These are phyloP conservation scores for Groenewaldozyma salmanticensis DNA, from an alignment of 805 yeast species.

Conservation along the genomic window DNA sequence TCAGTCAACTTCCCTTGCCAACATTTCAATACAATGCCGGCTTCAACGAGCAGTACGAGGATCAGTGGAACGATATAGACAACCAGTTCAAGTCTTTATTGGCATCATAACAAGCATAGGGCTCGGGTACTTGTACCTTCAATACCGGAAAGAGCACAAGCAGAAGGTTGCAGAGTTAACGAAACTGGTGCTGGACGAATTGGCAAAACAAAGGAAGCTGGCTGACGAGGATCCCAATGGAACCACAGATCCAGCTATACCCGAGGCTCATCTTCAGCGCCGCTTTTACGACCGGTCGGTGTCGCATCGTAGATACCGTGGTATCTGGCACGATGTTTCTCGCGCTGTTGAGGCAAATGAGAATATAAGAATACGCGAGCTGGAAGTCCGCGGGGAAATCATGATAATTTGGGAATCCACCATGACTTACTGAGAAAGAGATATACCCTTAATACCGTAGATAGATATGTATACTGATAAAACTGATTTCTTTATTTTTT, in stretches of 20 bases:
- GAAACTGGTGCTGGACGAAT: slow-evolving; percentile 4
- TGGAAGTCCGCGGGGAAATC: slow-evolving; percentile 80
- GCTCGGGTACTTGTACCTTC: slow-evolving; percentile 2
- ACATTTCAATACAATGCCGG: slow-evolving; percentile 16
- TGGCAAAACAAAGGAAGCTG: slow-evolving; percentile 11
- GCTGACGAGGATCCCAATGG: slow-evolving; percentile 15
- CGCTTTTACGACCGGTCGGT: slow-evolving; percentile 2
- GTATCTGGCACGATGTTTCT: slow-evolving; percentile 47
- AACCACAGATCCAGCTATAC: slow-evolving; percentile 12
- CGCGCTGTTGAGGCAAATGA: slow-evolving; percentile 53
- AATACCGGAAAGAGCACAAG: background rate
- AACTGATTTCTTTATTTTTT: too few species aligned
- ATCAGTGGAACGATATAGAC: slow-evolving; percentile 16
- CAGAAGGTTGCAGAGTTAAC: slow-evolving; percentile 5
- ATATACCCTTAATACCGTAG: too few species aligned
- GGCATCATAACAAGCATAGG: slow-evolving; percentile 1
- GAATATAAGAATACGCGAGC: slow-evolving; percentile 49
- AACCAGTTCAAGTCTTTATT: slow-evolving; percentile 6
- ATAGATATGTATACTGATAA: too few species aligned
- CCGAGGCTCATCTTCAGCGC: slow-evolving; percentile 12
- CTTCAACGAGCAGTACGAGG: slow-evolving; percentile 10
- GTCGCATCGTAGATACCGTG: slow-evolving; percentile 6
- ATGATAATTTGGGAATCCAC: slow-evolving; percentile 83
- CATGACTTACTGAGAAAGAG: slow-evolving; percentile 7
- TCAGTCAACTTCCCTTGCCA: slow-evolving; percentile 18